A percentile compares a stretch with the other conserved stretches of the same genome.
Conservation (phyloP, 805 yeast genomes). For the Lipomyces sp. region DNA sequence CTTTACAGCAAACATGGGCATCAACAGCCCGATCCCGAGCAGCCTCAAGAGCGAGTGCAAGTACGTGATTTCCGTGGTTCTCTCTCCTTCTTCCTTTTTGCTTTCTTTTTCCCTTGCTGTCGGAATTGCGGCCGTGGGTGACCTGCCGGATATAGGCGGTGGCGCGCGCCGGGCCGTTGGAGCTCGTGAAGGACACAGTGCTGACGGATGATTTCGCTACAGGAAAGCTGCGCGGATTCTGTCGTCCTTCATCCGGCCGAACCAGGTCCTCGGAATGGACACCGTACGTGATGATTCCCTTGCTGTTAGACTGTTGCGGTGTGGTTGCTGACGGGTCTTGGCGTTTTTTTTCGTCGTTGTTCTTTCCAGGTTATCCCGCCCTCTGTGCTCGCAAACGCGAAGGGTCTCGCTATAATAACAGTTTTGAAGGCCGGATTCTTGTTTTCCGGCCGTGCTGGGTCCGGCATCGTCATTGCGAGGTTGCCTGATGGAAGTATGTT, state of each 20-base stretch:
- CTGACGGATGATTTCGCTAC: neutral
- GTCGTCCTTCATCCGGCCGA: conserved; percentile 88
- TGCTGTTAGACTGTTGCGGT: neutral
- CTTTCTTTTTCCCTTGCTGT: neutral
- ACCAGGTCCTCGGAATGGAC: conserved; percentile 87
- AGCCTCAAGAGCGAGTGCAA: conserved; percentile 80
- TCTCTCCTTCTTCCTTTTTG: neutral
- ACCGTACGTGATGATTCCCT: conserved; percentile 32
- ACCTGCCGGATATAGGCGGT: neutral
- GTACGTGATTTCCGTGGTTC: conserved; percentile 44
- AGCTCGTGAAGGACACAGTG: neutral
- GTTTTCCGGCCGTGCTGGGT: conserved; percentile 95
- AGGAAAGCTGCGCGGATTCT: conserved; percentile 92
- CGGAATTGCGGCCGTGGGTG: neutral
- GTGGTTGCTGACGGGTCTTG: conserved; percentile 34
- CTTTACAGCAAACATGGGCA: no score
- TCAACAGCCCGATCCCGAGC: conserved; percentile 94
- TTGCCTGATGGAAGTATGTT: conserved; percentile 71
- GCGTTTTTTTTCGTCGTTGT: no score
- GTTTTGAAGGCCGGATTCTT: conserved; percentile 96
- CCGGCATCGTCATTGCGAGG: conserved; percentile 91
- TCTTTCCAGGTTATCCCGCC: conserved; percentile 76
- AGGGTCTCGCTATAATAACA: conserved; percentile 87
- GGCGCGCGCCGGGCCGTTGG: neutral
- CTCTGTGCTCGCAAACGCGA: conserved; percentile 77